Conservation (phyloP, 75 land plant genomes). For the Adiantum capillusveneris region DNA sequence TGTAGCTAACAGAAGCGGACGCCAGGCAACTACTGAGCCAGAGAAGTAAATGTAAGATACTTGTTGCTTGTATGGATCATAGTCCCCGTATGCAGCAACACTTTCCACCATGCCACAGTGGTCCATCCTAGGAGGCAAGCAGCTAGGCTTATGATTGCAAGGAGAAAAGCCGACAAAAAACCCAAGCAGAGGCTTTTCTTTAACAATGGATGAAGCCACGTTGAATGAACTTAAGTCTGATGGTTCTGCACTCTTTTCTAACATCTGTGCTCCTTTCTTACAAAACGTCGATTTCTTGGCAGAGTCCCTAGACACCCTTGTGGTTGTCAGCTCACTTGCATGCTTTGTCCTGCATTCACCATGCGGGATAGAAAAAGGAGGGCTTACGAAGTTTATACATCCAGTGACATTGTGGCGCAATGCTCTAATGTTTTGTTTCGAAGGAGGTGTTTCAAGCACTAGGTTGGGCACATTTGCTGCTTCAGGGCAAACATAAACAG, state of each 20-base stretch:
- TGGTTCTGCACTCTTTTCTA: not conserved
- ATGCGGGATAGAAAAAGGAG: conserved; percentile 16
- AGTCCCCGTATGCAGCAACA: not conserved
- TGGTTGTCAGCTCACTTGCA: not conserved
- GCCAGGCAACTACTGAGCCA: conserved; percentile 53
- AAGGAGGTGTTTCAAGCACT: conserved; percentile 18
- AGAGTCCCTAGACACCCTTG: not conserved
- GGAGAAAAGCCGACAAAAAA: conserved; percentile 20
- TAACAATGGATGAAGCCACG: not conserved
- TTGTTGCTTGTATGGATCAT: not conserved
- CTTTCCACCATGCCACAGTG: not conserved
- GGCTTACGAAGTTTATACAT: conserved; percentile 17
- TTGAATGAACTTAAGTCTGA: conserved; percentile 7
- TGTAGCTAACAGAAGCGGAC: conserved; percentile 35
- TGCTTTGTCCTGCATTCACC: conserved; percentile 1
- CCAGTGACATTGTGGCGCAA: conserved; percentile 5
- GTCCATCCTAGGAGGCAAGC: not conserved
- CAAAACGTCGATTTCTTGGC: not conserved
- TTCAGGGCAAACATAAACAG: conserved; percentile 20
- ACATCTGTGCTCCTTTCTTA: conserved; percentile 5
- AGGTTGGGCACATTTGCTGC: conserved; percentile 12
- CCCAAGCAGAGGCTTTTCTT: conserved; percentile 13
- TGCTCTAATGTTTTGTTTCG: conserved; percentile 5
- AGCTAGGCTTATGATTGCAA: conserved; percentile 17
- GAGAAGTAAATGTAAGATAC: conserved; percentile 41